Evolutionary conservation across 345 rosid genomes (phyloP).

Genomic region (Abelmoschus esculentus): DNA sequence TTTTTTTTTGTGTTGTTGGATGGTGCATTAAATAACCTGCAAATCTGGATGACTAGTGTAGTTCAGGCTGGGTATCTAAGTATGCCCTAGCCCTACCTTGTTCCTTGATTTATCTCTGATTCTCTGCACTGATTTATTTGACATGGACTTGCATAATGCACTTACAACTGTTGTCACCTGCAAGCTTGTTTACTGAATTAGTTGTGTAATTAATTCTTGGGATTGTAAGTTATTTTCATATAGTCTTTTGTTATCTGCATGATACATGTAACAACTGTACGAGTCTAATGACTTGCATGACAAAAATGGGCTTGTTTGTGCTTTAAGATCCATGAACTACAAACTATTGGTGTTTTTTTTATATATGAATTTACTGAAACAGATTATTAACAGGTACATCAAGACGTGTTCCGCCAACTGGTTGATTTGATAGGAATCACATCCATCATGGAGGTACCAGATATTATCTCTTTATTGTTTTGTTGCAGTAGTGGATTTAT

Average conservation of each 20-base stretch:
- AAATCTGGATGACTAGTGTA: background rate
- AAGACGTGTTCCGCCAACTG: slow-evolving; percentile 68
- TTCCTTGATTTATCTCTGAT: background rate
- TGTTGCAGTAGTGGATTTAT: background rate
- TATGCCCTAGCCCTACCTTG: background rate
- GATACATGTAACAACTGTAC: background rate
- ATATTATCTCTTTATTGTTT: background rate
- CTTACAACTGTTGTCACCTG: background rate
- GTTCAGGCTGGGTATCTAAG: background rate
- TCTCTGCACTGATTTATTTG: background rate
- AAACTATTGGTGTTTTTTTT: background rate
- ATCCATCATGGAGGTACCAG: slow-evolving; percentile 95
- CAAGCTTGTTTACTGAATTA: background rate
- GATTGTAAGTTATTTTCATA: background rate
- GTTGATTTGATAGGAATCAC: slow-evolving; percentile 99
- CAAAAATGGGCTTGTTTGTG: background rate
- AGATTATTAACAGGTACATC: slow-evolving; percentile 60
- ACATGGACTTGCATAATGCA: background rate
- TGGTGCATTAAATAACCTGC: background rate
- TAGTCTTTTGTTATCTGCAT: background rate
- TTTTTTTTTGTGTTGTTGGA: slow-evolving; percentile 3
- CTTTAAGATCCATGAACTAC: slow-evolving; percentile 1
- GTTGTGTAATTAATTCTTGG: background rate
- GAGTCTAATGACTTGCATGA: background rate
- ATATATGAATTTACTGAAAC: background rate